Base-by-base conservation (phyloP, 352 stramenopile genomes). In the Lagenidium giganteum region DNA sequence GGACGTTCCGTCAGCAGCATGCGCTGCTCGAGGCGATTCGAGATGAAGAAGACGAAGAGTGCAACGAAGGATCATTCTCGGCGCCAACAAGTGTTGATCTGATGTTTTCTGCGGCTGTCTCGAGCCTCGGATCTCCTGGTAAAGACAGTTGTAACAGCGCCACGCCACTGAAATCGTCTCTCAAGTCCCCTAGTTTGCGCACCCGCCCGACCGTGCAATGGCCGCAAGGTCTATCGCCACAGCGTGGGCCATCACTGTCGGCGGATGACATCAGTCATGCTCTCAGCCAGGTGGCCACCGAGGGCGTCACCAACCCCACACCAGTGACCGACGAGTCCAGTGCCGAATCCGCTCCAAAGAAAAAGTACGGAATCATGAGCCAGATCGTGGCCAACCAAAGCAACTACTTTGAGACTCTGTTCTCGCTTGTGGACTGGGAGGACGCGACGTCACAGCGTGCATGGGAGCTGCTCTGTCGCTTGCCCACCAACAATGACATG, bases 381-480 rank as follows among this genome's bases (percentile, higher is more conserved):
- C 70, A 87, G 3, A 50, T 83, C 5, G 49, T 90, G 13, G 77
- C 76, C 21, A 88, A 86, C 26, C 58, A 77, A 54, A 51, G 35
- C 7, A 17, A 45, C 3, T 64, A 87, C 20, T 86, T 92, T 37
- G 52, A 72, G 7, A 53, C 62, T 14, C 47, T 92, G n/a, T 61
- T 89, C n/a, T 45, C 76, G 14, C 46, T 92, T 8, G 63, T 87
- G 0, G 68, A 80, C 13, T 34, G 62, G 8, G 63, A 75, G 4
- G 25, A 46, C 9, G 36, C 58, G 0, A 88, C 70, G 0, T 78
- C 70, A 0, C 68, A 81, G 37, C 65, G 81, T 8, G 72, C 72
- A 18, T 93, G 81, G 81, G 76, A 87, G 25, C 43, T 93, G 21
- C 50, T 93, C 7, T 88, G 72, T 20, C 59, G 66, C 4, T 39